Evolutionary conservation across 306 rosid genomes (phyloP).

Genomic region (Sicyos baderoa): DNA sequence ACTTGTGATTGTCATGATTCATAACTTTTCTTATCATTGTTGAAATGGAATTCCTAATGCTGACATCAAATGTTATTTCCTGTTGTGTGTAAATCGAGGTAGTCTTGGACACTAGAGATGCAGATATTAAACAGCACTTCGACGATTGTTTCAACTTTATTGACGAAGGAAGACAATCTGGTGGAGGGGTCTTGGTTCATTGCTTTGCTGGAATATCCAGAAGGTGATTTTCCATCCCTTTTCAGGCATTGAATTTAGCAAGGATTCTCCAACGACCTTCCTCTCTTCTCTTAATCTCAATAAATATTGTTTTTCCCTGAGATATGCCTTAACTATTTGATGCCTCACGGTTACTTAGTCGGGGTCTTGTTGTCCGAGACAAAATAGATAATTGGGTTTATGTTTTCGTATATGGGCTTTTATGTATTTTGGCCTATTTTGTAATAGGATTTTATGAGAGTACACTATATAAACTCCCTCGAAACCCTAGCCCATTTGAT

Average conservation of each 20-base stretch:
- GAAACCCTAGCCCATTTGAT: no score
- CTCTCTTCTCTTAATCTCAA: neutral
- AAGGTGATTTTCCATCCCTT: slow-evolving; percentile 43
- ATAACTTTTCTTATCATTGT: neutral
- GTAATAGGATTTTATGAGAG: no score
- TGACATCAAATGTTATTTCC: slow-evolving; percentile 4
- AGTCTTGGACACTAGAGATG: slow-evolving; percentile 50
- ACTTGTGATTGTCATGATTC: neutral
- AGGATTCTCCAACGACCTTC: neutral
- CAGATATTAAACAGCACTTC: slow-evolving; percentile 51
- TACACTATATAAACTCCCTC: no score
- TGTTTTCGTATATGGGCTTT: no score
- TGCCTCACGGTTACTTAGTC: no score
- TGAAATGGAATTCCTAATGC: neutral
- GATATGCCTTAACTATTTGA: no score
- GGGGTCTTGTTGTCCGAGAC: no score
- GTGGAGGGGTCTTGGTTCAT: slow-evolving; percentile 59
- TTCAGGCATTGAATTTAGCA: neutral
- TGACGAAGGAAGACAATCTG: slow-evolving; percentile 55
- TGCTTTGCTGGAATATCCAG: slow-evolving; percentile 82
- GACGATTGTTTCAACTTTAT: slow-evolving; percentile 61
- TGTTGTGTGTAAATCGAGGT: slow-evolving; percentile 38
- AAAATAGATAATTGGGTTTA: no score
- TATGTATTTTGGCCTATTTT: no score
- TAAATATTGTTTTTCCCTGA: neutral